phyloP scores from a whole-genome alignment of 768 basidiomycete genomes.

The Vishniacozyma victoriae region DNA sequence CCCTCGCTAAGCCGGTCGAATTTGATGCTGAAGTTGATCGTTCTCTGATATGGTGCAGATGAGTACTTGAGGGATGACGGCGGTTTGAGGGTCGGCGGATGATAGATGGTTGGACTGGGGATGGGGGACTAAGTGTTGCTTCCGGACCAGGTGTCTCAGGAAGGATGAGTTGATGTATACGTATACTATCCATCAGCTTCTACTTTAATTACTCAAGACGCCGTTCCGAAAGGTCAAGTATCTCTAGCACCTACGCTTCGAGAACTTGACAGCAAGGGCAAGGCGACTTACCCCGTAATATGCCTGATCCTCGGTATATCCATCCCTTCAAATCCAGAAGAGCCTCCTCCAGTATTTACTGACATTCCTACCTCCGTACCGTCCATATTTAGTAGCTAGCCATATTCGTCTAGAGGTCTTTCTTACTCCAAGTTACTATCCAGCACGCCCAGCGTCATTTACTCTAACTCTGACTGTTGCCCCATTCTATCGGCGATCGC shows the following conservation, averaged over 20 bases:
- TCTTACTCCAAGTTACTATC: no score
- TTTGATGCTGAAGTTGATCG: neutral
- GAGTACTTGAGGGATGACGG: neutral
- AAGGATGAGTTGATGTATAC: constrained; percentile 38
- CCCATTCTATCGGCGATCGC: no score
- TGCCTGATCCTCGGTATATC: constrained; percentile 33
- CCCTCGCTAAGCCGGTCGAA: constrained; percentile 7
- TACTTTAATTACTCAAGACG: no score
- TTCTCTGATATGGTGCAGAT: neutral
- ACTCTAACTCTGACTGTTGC: no score
- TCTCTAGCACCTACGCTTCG: no score
- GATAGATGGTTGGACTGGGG: neutral
- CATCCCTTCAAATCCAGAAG: no score
- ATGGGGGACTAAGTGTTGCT: neutral
- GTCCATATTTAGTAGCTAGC: no score
- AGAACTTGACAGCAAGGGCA: neutral
- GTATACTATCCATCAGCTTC: constrained; percentile 19
- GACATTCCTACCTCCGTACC: no score
- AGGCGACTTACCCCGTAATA: constrained; percentile 34
- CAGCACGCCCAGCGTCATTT: no score
- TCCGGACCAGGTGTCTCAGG: constrained; percentile 11
- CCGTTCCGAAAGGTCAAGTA: no score
- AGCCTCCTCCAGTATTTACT: no score
- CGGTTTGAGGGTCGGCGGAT: constrained; percentile 2
- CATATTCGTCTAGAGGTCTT: no score